These are phyloP conservation scores for Senna siamea DNA, from an alignment of 306 rosid genomes.

Conservation along the genomic window DNA sequence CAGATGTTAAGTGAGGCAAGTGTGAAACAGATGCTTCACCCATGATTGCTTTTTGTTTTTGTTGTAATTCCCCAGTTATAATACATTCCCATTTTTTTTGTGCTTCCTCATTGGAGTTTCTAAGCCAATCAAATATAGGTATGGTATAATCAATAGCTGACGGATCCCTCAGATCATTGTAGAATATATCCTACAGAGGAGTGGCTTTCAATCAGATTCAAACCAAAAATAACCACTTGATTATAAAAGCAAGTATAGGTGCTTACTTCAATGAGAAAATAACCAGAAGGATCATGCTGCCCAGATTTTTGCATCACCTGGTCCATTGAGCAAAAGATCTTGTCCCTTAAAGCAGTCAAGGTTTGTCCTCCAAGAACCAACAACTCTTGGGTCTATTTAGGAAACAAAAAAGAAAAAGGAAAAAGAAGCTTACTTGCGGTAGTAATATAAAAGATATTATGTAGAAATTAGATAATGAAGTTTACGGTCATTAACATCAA, in stretches of 20 bases:
- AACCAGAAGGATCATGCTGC: slow-evolving; percentile 77
- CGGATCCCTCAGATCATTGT: slow-evolving; percentile 84
- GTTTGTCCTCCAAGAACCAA: slow-evolving; percentile 80
- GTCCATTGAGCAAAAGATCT: slow-evolving; percentile 75
- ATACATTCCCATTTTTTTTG: slow-evolving; percentile 80
- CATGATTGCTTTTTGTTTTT: slow-evolving; percentile 66
- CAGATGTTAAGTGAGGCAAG: slow-evolving; percentile 64
- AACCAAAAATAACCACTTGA: slow-evolving; percentile 25
- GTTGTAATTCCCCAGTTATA: slow-evolving; percentile 63
- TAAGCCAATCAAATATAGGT: slow-evolving; percentile 83
- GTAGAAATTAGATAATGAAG: slow-evolving; percentile 24
- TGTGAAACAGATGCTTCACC: slow-evolving; percentile 58
- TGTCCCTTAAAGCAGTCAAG: slow-evolving; percentile 77
- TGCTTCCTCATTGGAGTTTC: slow-evolving; percentile 65
- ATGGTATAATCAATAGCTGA: slow-evolving; percentile 72
- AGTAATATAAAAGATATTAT: slow-evolving; percentile 2
- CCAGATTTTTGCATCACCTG: slow-evolving; percentile 78
- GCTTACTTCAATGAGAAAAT: slow-evolving; percentile 84
- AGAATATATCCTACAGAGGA: slow-evolving; percentile 72
- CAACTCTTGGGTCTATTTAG: slow-evolving; percentile 74
- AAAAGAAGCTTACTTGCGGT: slow-evolving; percentile 2
- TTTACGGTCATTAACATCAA: slow-evolving; percentile 7
- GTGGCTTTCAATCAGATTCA: slow-evolving; percentile 25
- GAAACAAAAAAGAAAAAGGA: slow-evolving; percentile 17
- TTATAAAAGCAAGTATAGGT: slow-evolving; percentile 36